Conservation (phyloP, 2,329 filamentous ascomycete genomes). For the Hypoxylon rubiginosum region DNA sequence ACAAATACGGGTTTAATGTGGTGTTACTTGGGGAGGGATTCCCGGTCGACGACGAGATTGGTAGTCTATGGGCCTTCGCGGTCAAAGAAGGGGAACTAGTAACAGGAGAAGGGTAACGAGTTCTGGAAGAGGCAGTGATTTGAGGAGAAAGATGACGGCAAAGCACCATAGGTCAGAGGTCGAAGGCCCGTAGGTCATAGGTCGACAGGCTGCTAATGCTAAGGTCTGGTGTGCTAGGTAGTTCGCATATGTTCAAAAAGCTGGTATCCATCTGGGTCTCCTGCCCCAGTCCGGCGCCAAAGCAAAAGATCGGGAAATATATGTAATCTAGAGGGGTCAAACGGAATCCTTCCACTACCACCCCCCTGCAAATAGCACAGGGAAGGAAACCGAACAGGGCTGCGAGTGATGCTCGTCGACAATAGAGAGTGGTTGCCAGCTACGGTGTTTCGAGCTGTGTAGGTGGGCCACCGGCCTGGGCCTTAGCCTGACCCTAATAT, state of each 20-base stretch:
- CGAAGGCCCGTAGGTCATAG: conserved; percentile 10
- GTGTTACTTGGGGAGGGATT: conserved; percentile 41
- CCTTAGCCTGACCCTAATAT: conserved; percentile 42
- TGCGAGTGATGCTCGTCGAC: conserved; percentile 52
- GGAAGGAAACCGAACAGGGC: conserved; percentile 56
- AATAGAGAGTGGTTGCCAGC: conserved; percentile 48
- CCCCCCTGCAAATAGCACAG: conserved; percentile 55
- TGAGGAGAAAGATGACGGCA: conserved; percentile 47
- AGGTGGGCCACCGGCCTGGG: conserved; percentile 47
- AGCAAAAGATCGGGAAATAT: conserved; percentile 59
- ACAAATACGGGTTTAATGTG: conserved; percentile 42
- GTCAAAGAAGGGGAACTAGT: conserved; percentile 39
- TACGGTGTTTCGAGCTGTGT: conserved; percentile 52
- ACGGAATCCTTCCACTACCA: conserved; percentile 52
- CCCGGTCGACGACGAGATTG: conserved; percentile 39
- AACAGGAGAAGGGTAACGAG: conserved; percentile 44
- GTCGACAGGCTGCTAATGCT: conserved; percentile 39
- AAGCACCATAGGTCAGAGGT: conserved; percentile 33
- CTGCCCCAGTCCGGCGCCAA: conserved; percentile 56
- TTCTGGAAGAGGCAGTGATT: conserved; percentile 47
- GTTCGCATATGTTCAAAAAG: conserved; percentile 45
- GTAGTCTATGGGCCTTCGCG: conserved; percentile 38
- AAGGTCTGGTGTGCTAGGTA: conserved; percentile 35
- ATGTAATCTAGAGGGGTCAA: conserved; percentile 60
- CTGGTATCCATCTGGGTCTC: conserved; percentile 46